These are phyloP conservation scores for Zygoascus tannicola DNA, from an alignment of 805 yeast species.

Conservation along the genomic window DNA sequence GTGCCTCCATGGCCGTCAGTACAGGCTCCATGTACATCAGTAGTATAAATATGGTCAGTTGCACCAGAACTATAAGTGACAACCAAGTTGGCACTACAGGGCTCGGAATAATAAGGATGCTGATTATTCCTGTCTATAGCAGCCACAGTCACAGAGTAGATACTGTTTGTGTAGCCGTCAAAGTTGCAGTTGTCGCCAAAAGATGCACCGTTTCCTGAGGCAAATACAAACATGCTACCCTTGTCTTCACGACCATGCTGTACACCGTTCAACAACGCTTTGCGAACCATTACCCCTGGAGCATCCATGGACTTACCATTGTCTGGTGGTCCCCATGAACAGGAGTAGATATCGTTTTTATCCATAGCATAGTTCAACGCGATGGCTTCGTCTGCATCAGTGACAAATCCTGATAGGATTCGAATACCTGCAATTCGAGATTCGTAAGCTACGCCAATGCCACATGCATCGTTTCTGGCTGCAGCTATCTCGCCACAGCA, in stretches of 20 bases:
- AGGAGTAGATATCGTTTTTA: constrained; percentile 85
- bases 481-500: constrained; percentile 98
- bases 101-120: constrained; percentile 85
- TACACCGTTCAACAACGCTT: constrained; percentile 78
- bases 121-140: constrained; percentile 81
- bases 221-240: constrained; percentile 90
- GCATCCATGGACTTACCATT: constrained; percentile 81
- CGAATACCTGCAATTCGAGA: constrained; percentile 85
- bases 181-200: constrained; percentile 86
- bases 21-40: constrained; percentile 66
- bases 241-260: constrained; percentile 69
- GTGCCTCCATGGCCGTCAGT: constrained; percentile 85
- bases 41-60: constrained; percentile 80
- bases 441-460: constrained; percentile 91
- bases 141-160: constrained; percentile 88
- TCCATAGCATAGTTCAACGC: constrained; percentile 74
- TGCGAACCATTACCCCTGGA: constrained; percentile 68
- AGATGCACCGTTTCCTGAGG: constrained; percentile 88
- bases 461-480: constrained; percentile 73
- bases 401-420: constrained; percentile 70
- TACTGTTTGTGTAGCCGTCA: constrained; percentile 95
- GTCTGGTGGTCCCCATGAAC: constrained; percentile 98
- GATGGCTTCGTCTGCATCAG: constrained; percentile 84
- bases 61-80: constrained; percentile 91
- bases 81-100: constrained; percentile 90